phyloP scores from a whole-genome alignment of 2,329 filamentous ascomycete species.

The Aspergillus phoenicis region DNA sequence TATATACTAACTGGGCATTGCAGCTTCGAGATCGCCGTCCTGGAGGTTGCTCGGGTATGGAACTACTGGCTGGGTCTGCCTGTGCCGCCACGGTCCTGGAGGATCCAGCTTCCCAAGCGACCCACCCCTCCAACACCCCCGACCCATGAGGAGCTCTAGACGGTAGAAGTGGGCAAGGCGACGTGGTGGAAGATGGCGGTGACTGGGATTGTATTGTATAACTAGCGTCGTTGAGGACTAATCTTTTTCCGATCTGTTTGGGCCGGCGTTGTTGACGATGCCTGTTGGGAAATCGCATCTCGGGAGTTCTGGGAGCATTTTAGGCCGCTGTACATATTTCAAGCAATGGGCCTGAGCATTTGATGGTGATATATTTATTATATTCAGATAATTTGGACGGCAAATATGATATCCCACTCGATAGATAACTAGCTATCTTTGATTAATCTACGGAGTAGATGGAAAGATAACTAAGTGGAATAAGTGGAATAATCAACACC shows the following conservation, averaged over 20 bases:
- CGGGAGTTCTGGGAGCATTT: neutral
- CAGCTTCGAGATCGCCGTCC: slow-evolving; percentile 55
- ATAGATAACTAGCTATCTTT: neutral
- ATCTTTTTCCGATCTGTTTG: slow-evolving; percentile 2
- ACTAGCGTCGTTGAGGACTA: neutral
- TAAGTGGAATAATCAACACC: neutral
- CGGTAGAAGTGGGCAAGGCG: slow-evolving; percentile 30
- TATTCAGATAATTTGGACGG: neutral
- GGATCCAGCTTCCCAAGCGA: slow-evolving; percentile 47
- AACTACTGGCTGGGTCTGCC: slow-evolving; percentile 66
- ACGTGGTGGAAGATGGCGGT: neutral
- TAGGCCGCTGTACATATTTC: neutral
- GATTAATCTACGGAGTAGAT: neutral
- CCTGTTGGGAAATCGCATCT: neutral
- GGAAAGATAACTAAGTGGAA: neutral
- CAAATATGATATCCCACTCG: slow-evolving; percentile 1
- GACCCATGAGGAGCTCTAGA: slow-evolving; percentile 40
- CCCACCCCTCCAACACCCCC: slow-evolving; percentile 18
- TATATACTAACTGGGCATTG: neutral
- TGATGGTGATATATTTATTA: no score
- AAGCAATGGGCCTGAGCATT: no score
- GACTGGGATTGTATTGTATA: slow-evolving; percentile 3
- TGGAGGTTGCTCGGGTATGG: slow-evolving; percentile 60
- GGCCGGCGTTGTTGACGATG: slow-evolving; percentile 3
- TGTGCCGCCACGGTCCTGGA: slow-evolving; percentile 60